These are phyloP conservation scores for Acacia confusa DNA, from an alignment of 306 rosid genomes.

Conservation along the genomic window DNA sequence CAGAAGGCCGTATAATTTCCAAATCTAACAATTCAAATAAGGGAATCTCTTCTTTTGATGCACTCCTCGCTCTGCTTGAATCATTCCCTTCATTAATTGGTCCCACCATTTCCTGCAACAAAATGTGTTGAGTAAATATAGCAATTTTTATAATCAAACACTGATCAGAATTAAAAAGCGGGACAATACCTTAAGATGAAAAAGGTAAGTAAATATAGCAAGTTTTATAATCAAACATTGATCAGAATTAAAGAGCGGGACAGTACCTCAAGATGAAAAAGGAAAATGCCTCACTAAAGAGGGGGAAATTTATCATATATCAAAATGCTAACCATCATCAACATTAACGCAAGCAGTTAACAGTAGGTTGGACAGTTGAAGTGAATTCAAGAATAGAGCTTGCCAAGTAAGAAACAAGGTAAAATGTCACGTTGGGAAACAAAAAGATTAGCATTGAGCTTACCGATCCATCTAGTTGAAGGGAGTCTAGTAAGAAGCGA, in stretches of 20 bases:
- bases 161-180: neutral
- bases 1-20: constrained; percentile 75
- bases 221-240: neutral
- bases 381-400: neutral
- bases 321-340: neutral
- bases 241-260: neutral
- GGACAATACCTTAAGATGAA: no score
- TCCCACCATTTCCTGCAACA: constrained; percentile 69
- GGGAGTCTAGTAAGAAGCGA: constrained; percentile 75
- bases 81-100: constrained; percentile 42
- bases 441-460: neutral
- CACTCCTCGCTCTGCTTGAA: constrained; percentile 46
- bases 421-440: neutral
- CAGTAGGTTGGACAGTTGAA: constrained; percentile 1
- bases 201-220: constrained; percentile 20
- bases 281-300: neutral
- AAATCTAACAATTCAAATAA: constrained; percentile 70
- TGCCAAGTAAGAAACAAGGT: neutral
- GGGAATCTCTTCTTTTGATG: constrained; percentile 53
- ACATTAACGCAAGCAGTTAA: constrained; percentile 2
- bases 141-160: constrained; percentile 4
- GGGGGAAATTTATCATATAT: neutral
- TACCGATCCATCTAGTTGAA: constrained; percentile 83
- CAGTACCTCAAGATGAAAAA: neutral
- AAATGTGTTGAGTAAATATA: constrained; percentile 25